Conservation (phyloP, 352 stramenopile genomes). For the Globisporangium barbulae region DNA sequence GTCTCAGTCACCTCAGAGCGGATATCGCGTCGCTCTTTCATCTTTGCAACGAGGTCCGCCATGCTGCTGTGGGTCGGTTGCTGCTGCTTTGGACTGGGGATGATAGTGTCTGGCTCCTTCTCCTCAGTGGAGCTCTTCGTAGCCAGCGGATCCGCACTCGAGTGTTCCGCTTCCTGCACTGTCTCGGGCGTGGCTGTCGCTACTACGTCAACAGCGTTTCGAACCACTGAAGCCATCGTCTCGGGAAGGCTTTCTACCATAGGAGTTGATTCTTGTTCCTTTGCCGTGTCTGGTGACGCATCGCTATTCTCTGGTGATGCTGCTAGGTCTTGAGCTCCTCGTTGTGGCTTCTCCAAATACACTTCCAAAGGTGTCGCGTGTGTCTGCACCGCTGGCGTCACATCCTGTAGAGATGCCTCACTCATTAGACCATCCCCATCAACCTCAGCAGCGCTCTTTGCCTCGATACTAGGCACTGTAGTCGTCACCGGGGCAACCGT, state of each 20-base stretch:
- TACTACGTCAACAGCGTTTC: background rate
- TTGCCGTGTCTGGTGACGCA: background rate
- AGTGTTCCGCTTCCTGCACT: background rate
- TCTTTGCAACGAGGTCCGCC: slow-evolving; percentile 22
- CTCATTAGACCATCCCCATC: background rate
- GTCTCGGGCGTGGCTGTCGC: background rate
- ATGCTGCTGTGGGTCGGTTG: slow-evolving; percentile 17
- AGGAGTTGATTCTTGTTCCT: background rate
- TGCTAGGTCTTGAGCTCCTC: background rate
- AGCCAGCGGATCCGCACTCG: background rate
- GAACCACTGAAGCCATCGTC: background rate
- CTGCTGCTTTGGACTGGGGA: slow-evolving; percentile 4
- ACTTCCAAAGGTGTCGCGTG: background rate
- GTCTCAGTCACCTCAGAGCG: background rate
- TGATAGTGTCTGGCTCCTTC: background rate
- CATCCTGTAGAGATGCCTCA: background rate
- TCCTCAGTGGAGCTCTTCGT: background rate
- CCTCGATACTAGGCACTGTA: background rate
- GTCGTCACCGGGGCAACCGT: background rate
- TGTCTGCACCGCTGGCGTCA: background rate
- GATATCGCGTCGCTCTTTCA: slow-evolving; percentile 18
- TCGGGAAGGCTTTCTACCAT: background rate
- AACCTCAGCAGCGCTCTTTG: background rate
- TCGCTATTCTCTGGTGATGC: background rate
- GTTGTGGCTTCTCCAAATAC: background rate